Evolutionary conservation across 2,329 filamentous ascomycete species (phyloP), one percentile per base, ranked within the genome.

Genomic region (Sporothrix pallida): DNA sequence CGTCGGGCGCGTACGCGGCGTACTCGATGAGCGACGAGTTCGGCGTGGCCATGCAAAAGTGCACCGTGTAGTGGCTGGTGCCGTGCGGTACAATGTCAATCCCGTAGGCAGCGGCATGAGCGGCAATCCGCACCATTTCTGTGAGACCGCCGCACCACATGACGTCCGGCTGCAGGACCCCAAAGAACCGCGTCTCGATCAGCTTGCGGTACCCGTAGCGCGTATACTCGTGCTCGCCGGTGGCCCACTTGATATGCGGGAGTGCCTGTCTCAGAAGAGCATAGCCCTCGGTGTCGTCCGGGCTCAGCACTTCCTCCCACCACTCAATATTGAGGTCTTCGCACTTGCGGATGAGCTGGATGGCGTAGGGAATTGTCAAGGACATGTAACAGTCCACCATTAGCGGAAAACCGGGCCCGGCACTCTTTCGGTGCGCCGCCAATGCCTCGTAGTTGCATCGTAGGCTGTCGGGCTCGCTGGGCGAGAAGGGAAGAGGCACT

Each of bases 381-480:
- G 92, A 94, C 95, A 98, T 98, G 84, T 97, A 98, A 86, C 95
- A 98, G 84, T 98, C 95, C 4, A 98, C 95, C 86, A 97, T 95
- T 77, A 98, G 87, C 62, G 95, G 95, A 81, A 95, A 98, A 81
- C 97, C 93, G 0, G 94, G 93, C 0, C 95, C 95, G 58, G 98
- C 92, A 72, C 89, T 89, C 80, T 94, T 92, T 72, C 94, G 90
- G 82, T 97, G 93, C 82, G 93, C 91, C 77, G 91, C 90, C 68
- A 98, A 87, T 80, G 95, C 98, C 80, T 94, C 94, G 72, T 97
- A 88, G 80, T 98, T 98, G 86, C 97, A 97, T 80, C 89, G 88
- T 79, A 98, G 84, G 3, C 95, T 95, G 73, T 88, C 89, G 37
- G 91, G 90, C 80, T 98, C 94, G 67, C 95, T 94, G 0, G 95